These are phyloP conservation scores for Polygonum aviculare DNA, from an alignment of 148 eudicot genomes.

Conservation along the genomic window DNA sequence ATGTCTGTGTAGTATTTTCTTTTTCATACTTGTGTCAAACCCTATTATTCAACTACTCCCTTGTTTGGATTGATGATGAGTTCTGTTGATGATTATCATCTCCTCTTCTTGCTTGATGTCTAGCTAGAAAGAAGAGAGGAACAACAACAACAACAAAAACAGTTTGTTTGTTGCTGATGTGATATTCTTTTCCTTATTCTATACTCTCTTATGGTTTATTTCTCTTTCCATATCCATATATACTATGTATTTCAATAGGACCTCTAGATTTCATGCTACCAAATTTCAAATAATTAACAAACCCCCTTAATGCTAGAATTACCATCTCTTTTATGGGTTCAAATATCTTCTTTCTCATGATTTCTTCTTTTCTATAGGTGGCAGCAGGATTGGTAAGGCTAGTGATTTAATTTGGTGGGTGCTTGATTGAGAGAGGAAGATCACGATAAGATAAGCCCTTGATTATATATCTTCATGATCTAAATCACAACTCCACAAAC, in stretches of 20 bases:
- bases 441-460: not conserved
- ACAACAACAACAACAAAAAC: not conserved
- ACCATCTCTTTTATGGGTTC: not conserved
- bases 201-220: not conserved
- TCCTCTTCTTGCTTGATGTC: constrained; percentile 6
- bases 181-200: not conserved
- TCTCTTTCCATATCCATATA: not conserved
- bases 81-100: not conserved
- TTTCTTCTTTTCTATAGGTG: not conserved
- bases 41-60: not conserved
- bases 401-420: not conserved
- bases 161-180: not conserved
- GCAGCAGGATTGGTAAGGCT: not conserved
- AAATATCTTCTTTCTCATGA: not conserved
- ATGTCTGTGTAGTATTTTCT: not conserved
- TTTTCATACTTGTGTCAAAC: not conserved
- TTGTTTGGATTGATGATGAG: constrained; percentile 8
- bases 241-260: not conserved
- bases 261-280: not conserved
- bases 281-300: not conserved
- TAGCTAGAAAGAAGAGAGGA: not conserved
- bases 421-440: not conserved
- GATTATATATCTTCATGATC: not conserved
- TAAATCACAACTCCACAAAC: not conserved
- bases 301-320: too few species aligned